Percentiles rank a stretch among this genome's conserved stretches.
Evolutionary conservation across 768 basidiomycete genomes (phyloP).

Genomic region (Boletus rubropictus): DNA sequence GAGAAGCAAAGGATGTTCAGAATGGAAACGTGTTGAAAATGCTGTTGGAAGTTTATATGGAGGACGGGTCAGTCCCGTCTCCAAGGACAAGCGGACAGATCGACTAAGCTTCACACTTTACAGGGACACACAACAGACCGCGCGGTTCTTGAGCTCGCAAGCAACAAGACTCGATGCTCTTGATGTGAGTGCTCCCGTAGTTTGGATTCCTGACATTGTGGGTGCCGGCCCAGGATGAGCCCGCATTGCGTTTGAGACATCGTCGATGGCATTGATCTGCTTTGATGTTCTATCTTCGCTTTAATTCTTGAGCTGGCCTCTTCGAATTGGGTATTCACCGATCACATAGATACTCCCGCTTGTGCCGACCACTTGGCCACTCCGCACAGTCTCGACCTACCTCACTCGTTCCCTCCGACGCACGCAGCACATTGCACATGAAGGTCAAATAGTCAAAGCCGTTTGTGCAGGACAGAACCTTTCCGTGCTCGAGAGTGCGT

Average conservation of each 20-base stretch:
- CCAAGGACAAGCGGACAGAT: background rate
- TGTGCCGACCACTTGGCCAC: slow-evolving; percentile 72
- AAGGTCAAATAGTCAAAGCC: slow-evolving; percentile 72
- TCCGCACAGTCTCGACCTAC: slow-evolving; percentile 69
- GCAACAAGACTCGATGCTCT: slow-evolving; percentile 69
- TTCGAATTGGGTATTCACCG: background rate
- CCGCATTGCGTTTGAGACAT: background rate
- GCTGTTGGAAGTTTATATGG: slow-evolving; percentile 79
- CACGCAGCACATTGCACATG: slow-evolving; percentile 62
- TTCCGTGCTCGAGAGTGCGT: slow-evolving; percentile 58
- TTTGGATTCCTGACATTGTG: background rate
- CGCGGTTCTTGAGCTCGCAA: slow-evolving; percentile 72
- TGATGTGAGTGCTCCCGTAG: slow-evolving; percentile 49
- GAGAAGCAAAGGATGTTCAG: slow-evolving; percentile 38
- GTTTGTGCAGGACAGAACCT: slow-evolving; percentile 78
- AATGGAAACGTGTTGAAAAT: slow-evolving; percentile 57
- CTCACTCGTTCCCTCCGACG: slow-evolving; percentile 73
- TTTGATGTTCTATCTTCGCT: background rate
- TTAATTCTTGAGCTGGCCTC: background rate
- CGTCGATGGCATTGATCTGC: background rate
- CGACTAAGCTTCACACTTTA: background rate
- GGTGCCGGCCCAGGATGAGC: background rate
- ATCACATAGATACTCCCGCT: slow-evolving; percentile 51
- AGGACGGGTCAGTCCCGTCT: slow-evolving; percentile 52
- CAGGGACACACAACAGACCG: slow-evolving; percentile 55